Evolutionary conservation across 495 filamentous ascomycete genomes (phyloP), one percentile per base, ranked within the genome.

Genomic region (Usnea hakonensis): DNA sequence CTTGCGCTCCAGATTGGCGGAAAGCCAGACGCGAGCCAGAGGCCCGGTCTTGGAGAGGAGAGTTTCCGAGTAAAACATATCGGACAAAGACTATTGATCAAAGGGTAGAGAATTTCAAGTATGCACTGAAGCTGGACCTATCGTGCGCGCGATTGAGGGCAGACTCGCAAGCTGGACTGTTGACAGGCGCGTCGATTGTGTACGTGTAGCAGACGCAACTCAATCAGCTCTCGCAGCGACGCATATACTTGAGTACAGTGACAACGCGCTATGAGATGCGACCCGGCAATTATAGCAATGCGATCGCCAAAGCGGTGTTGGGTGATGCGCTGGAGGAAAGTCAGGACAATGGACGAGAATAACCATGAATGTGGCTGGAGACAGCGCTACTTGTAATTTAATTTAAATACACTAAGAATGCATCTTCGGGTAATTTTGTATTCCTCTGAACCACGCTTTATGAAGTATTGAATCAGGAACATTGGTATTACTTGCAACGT

Each of bases 21-120:
- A 96, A 64, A 97, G 84, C 94, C 94, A 97, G 76, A 96, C 94
- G 68, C 88, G 85, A 37, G 94, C 95, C 81, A 98, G 74, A 68
- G 94, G 91, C 81, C 95, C 94, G 56, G 91, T 96, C 85, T 95
- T 94, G 59, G 91, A 92, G 64, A 98, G 85, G 61, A 98, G 84
- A 53, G 91, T 91, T 78, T 96, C 93, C 28, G 94, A 96, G 76
- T 96, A 98, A 78, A 98, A 98, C 94, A 98, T 98, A 72, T 73
- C 77, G 81, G 68, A 56, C 64, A 41, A 23, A 3, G 32, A 33
- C 62, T 37, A 59, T 52, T 57, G 61, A 55, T 52, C 40, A 60
- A 68, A 46, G 35, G 59, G 38, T 23, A 65, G 50, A 43, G 36
- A 40, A 61, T 54, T 30, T 60, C 41, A 60, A 66, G 52, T 65